phyloP scores from a whole-genome alignment of 2,329 filamentous ascomycete genomes.

The Sporothrix protearum region DNA sequence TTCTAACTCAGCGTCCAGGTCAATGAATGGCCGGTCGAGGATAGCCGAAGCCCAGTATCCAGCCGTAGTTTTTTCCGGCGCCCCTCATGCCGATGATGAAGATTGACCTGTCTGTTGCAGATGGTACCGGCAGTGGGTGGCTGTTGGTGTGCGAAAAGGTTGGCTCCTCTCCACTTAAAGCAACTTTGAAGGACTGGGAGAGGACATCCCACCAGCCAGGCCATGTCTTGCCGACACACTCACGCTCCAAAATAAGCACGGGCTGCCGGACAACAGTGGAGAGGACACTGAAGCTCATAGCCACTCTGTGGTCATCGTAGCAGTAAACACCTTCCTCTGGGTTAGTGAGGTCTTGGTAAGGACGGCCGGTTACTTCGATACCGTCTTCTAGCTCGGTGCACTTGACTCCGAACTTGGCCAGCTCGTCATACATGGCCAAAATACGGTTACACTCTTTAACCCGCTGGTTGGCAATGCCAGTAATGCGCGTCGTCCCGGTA shows the following conservation, averaged over 20 bases:
- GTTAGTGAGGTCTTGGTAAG: slow-evolving; percentile 46
- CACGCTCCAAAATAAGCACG: slow-evolving; percentile 78
- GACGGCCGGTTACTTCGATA: slow-evolving; percentile 66
- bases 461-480: slow-evolving; percentile 93
- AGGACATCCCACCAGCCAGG: slow-evolving; percentile 97
- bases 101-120: slow-evolving; percentile 59
- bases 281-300: slow-evolving; percentile 96
- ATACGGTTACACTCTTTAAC: slow-evolving; percentile 99
- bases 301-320: slow-evolving; percentile 96
- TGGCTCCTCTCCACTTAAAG: slow-evolving; percentile 70
- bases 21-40: slow-evolving; percentile 72
- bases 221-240: slow-evolving; percentile 97
- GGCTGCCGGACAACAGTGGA: slow-evolving; percentile 66
- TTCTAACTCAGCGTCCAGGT: slow-evolving; percentile 87
- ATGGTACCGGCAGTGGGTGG: slow-evolving; percentile 29
- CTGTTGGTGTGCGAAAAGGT: slow-evolving; percentile 24
- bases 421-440: slow-evolving; percentile 87
- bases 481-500: slow-evolving; percentile 76
- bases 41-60: slow-evolving; percentile 78
- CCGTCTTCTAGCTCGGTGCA: slow-evolving; percentile 90
- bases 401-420: slow-evolving; percentile 85
- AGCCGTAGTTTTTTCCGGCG: slow-evolving; percentile 93
- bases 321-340: slow-evolving; percentile 73
- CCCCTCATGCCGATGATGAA: slow-evolving; percentile 98
- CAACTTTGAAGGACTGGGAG: slow-evolving; percentile 70